These are phyloP conservation scores for Botrytis aclada DNA, from an alignment of 2,329 filamentous ascomycete species.

Conservation along the genomic window DNA sequence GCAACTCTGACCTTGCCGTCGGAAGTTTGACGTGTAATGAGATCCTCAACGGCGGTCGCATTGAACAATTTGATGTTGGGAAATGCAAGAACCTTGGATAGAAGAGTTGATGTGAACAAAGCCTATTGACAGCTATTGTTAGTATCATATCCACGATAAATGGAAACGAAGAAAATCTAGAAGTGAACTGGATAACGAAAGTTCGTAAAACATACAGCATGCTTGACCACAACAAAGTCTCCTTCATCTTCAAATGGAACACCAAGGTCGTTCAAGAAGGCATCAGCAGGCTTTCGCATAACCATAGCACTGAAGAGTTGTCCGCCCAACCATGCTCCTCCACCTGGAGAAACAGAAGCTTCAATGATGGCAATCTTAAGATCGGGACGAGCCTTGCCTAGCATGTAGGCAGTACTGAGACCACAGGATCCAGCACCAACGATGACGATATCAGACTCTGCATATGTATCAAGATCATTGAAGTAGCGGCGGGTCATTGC, in stretches of 20 bases:
- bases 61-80: conserved; percentile 97
- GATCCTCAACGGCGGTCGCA: conserved; percentile 85
- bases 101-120: conserved; percentile 83
- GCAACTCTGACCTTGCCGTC: conserved; percentile 64
- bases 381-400: conserved; percentile 80
- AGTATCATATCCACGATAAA: neutral
- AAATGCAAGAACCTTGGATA: conserved; percentile 78
- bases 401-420: conserved; percentile 77
- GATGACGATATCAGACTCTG: conserved; percentile 92
- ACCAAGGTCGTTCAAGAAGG: conserved; percentile 76
- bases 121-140: conserved; percentile 42
- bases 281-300: conserved; percentile 87
- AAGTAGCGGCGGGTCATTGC: conserved; percentile 96
- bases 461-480: conserved; percentile 79
- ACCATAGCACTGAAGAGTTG: conserved; percentile 96
- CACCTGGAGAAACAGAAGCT: conserved; percentile 80
- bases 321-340: conserved; percentile 88
- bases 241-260: conserved; percentile 87
- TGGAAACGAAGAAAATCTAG: no score
- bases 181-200: neutral
- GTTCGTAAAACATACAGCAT: conserved; percentile 52
- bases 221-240: conserved; percentile 88
- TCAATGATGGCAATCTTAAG: conserved; percentile 90
- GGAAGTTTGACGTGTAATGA: conserved; percentile 72
- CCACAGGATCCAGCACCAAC: conserved; percentile 88